Conservation (phyloP, 2,329 filamentous ascomycete species). For the Pseudocercospora cruenta region DNA sequence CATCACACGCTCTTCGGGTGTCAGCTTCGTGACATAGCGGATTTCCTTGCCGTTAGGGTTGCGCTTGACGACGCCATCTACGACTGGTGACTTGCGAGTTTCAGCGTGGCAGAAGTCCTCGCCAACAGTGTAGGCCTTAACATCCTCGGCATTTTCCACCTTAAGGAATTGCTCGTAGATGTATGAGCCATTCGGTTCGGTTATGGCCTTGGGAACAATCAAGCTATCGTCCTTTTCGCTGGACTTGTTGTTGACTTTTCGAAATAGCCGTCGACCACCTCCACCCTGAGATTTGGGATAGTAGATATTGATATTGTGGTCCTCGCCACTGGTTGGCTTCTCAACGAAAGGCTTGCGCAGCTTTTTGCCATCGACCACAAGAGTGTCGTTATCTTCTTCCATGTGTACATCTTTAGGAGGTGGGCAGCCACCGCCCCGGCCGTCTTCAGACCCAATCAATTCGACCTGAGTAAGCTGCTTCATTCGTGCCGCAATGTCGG, state of each 20-base stretch:
- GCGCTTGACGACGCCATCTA: conserved; percentile 91
- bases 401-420: conserved; percentile 74
- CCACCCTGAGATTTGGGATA: conserved; percentile 85
- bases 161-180: conserved; percentile 97
- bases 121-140: conserved; percentile 97
- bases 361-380: conserved; percentile 80
- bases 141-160: conserved; percentile 95
- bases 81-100: conserved; percentile 94
- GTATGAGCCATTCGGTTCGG: conserved; percentile 80
- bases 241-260: conserved; percentile 98
- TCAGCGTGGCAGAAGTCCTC: conserved; percentile 93
- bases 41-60: conserved; percentile 98
- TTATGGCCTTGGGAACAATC: conserved; percentile 75
- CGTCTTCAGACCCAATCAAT: conserved; percentile 71
- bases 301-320: conserved; percentile 99
- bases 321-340: conserved; percentile 96
- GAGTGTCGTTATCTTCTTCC: conserved; percentile 84
- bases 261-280: conserved; percentile 87
- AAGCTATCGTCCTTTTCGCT: conserved; percentile 87
- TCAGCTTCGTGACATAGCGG: conserved; percentile 87
- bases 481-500: conserved; percentile 79
- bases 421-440: conserved; percentile 61
- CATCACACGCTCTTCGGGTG: conserved; percentile 77
- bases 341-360: conserved; percentile 96
- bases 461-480: conserved; percentile 77